A percentile compares a stretch with the other conserved stretches of the same genome.
phyloP scores from a whole-genome alignment of 345 rosid species.

The Excoecaria agallocha region DNA sequence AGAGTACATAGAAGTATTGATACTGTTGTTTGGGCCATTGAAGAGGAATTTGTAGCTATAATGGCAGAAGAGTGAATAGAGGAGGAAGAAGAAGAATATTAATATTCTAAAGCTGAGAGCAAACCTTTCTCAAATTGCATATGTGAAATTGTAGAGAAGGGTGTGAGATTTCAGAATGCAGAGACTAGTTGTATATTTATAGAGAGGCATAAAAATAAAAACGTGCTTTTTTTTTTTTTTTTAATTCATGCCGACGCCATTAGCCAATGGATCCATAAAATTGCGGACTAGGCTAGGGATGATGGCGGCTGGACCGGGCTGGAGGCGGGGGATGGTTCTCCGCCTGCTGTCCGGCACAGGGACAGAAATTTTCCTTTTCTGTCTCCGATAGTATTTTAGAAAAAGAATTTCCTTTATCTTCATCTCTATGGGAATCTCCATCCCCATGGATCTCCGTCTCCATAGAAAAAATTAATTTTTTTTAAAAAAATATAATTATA shows the following conservation, averaged over 20 bases:
- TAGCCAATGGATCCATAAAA: constrained; percentile 1
- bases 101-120: neutral
- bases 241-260: neutral
- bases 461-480: too few relatives aligned
- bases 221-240: neutral
- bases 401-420: too few relatives aligned
- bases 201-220: neutral
- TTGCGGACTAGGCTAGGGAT: neutral
- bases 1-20: constrained; percentile 17
- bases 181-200: constrained; percentile 16
- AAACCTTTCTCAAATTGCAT: constrained; percentile 13
- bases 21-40: constrained; percentile 40
- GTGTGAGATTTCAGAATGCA: constrained; percentile 7
- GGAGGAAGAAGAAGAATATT: constrained; percentile 10
- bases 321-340: too few relatives aligned
- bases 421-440: too few relatives aligned
- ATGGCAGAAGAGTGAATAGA: too few relatives aligned
- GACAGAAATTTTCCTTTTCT: too few relatives aligned
- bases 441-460: too few relatives aligned
- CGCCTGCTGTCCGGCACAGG: too few relatives aligned
- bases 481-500: too few relatives aligned
- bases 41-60: neutral
- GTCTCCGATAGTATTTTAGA: too few relatives aligned
- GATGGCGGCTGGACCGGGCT: too few relatives aligned
- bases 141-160: neutral